Base-by-base conservation (phyloP, 75 land plant species). In the Selaginella tamariscina region DNA sequence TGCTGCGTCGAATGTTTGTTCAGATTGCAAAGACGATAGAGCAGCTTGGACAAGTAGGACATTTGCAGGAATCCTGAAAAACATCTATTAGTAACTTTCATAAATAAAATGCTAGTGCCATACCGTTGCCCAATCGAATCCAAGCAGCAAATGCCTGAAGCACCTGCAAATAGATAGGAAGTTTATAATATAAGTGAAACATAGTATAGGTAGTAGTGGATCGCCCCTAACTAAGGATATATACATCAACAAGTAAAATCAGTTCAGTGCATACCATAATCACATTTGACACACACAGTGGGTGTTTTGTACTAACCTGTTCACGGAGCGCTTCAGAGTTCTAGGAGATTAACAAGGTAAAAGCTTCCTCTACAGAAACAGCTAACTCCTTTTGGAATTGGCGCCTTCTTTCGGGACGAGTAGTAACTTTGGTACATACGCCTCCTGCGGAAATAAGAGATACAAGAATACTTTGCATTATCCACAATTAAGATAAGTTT, bases 141-240 rank as follows among this genome's bases (percentile, higher is more conserved):
- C 98, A 93, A 56, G 98, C 86, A 65, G 95, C 86, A 81, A 93
- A 89, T 55, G 89, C 98, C 66, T 82, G 85, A 22, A 93, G 73
- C 30, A 86, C 82, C 98, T 93, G 85, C 67, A 21, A 60, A 44
- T 28, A 62, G 2, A 60, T 5, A 39, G 11, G 15, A 39, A 39
- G 11, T 39, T 39, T 39, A 39, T 39, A 39, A 39, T 15, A 39
- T 5, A 39, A 39, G 5, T 5, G 15, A 5, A 39, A 15, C 49
- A 5, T 39, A 39, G 5, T 5, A 5, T 39, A 39, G n/a, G n/a
- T n/a, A n/a, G n/a, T n/a, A n/a, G n/a, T n/a, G n/a, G n/a, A n/a
- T n/a, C n/a, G n/a, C n/a, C n/a, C n/a, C n/a, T n/a, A n/a, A n/a
- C n/a, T n/a, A n/a, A n/a, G n/a, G n/a, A n/a, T n/a, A n/a, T n/a